Evolutionary conservation across 306 rosid species (phyloP).

Genomic region (Fragaria ananassa): DNA sequence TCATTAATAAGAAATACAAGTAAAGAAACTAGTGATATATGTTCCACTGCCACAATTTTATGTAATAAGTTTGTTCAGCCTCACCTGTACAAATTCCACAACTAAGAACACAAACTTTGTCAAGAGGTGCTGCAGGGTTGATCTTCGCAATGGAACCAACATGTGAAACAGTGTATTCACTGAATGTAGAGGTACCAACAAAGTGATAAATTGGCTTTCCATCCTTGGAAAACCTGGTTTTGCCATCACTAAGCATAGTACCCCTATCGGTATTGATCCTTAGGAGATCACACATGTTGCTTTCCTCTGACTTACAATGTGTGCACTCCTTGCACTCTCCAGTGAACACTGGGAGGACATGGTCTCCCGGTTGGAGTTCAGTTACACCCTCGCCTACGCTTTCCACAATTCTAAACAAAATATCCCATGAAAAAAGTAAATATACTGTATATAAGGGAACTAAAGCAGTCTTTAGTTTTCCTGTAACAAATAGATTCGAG

Average conservation of each 20-base stretch:
- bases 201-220: slow-evolving; percentile 81
- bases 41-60: neutral
- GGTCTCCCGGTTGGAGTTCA: slow-evolving; percentile 72
- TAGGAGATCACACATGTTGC: slow-evolving; percentile 91
- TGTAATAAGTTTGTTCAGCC: neutral
- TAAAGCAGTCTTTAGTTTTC: too few relatives aligned
- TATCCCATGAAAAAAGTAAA: neutral
- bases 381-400: slow-evolving; percentile 91
- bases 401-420: slow-evolving; percentile 49
- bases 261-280: slow-evolving; percentile 88
- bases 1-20: neutral
- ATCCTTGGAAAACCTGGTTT: slow-evolving; percentile 62
- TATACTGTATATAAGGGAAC: neutral
- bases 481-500: too few relatives aligned
- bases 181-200: slow-evolving; percentile 85
- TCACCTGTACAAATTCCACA: slow-evolving; percentile 90
- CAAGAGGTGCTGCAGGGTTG: slow-evolving; percentile 86
- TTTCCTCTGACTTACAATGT: slow-evolving; percentile 82
- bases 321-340: slow-evolving; percentile 88
- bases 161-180: slow-evolving; percentile 78
- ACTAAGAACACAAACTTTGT: slow-evolving; percentile 86
- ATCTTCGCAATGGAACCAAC: slow-evolving; percentile 78
- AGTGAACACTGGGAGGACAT: slow-evolving; percentile 86
- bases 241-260: slow-evolving; percentile 57
- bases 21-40: neutral